Base-by-base conservation (phyloP, 192 early-diverging fungal species). In the Pilobolus umbonatus region DNA sequence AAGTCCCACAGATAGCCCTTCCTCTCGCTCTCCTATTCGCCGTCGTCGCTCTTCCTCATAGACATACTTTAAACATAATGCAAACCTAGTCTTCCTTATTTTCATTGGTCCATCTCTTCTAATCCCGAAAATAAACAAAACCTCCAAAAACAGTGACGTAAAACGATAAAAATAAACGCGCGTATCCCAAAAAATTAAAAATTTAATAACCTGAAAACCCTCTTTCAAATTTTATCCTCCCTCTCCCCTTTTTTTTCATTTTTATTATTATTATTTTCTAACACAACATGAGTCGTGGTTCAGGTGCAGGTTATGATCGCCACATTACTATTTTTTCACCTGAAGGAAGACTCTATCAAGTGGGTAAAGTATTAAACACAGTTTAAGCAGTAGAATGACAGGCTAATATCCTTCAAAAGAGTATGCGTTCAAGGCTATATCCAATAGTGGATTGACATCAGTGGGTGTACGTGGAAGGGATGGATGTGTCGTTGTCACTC, bases 381-480 rank as follows among this genome's bases (percentile, higher is more conserved):
- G 14, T 15, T 2, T 17, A 42, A 15, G 39, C 19, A 42, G 39
- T 15, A 42, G n/a, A 42, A 42, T 15, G 19, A 42, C 14, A 42
- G 5, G 11, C 5, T 35, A 8, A 35, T 35, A 11, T 35, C 11
- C 6, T 35, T 35, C 42, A 43, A 17, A 77, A 96, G 98, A 99
- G 71, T 99, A 99, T 80, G 96, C 98, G 34, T 98, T 98, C 79
- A 99, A 99, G 76, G 98, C 98, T n/a, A 98, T 99, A 64, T 88
- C 94, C 30, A 97, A 95, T 71, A 84, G 90, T 22, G 96, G 94
- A 40, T 76, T 96, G 65, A 99, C 98, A 5, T 92, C 93, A 42
- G 86, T 99, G 35, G 96, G 93, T 44, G 85, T 99, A 35, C 85
- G 94, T 54, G 98, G 98, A 46, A 89, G 96, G 69, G 94, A 97